phyloP scores from a whole-genome alignment of 345 rosid species.

The Citrus maxima region DNA sequence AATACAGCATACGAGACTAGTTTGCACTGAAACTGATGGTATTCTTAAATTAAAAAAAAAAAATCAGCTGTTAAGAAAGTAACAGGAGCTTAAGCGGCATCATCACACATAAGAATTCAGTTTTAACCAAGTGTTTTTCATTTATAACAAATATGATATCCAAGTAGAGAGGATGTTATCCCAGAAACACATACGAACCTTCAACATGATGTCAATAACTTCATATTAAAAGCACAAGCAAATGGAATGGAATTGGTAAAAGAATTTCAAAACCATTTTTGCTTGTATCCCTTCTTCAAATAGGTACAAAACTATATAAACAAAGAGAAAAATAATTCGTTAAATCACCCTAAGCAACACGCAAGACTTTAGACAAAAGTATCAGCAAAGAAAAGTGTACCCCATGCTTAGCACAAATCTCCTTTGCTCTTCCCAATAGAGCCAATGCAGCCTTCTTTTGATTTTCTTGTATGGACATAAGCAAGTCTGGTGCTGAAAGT shows the following conservation, averaged over 20 bases:
- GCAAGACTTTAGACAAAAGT: neutral
- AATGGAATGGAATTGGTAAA: neutral
- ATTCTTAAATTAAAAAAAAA: no score
- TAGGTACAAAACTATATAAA: neutral
- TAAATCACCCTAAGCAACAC: neutral
- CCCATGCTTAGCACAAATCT: constrained; percentile 50
- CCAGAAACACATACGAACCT: neutral
- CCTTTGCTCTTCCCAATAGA: constrained; percentile 41
- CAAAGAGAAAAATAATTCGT: neutral
- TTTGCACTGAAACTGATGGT: neutral
- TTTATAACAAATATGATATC: neutral
- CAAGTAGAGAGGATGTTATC: neutral
- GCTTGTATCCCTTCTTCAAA: neutral
- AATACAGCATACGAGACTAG: neutral
- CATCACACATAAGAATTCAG: neutral
- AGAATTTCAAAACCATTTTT: neutral
- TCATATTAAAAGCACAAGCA: neutral
- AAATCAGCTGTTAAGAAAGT: neutral
- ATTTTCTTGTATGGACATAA: constrained; percentile 44
- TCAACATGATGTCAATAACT: neutral
- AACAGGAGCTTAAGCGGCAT: neutral
- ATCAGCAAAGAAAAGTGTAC: constrained; percentile 16
- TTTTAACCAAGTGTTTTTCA: no score
- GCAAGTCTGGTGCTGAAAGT: constrained; percentile 53
- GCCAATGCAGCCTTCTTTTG: constrained; percentile 33